Evolutionary conservation across 257 asterid genomes (phyloP), one percentile per base, ranked within the genome.

Genomic region (Nicotiana sylvestris): DNA sequence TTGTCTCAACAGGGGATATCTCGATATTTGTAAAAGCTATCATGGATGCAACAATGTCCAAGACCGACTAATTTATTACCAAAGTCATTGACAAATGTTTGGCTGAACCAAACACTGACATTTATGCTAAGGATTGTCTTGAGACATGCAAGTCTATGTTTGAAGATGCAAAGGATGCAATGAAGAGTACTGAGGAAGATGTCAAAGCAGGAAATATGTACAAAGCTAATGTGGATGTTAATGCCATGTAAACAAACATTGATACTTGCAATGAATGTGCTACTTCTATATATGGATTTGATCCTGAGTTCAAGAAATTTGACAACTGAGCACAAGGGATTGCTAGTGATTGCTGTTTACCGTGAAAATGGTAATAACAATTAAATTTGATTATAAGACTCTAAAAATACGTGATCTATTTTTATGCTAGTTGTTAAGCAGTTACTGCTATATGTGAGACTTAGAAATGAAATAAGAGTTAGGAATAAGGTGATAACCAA

Each of bases 251-350:
- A 68, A 83, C 82, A n/a, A 35, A 86, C 49, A 62, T 86, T 33
- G 89, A 85, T 29, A 83, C 88, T 17, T 86, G 91, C 83, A 64
- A 80, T 51, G 91, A 88, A 4, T 88, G 91, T 81, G 57, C 80
- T 61, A 18, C 16, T 6, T 65, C 56, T 13, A 53, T 70, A 27
- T 60, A 37, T 60, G 81, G 80, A 3, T 33, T 33, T 33, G 37
- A 21, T 21, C 21, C 21, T 21, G 21, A 21, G 21, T 21, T 21
- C 21, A 21, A 21, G 21, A 21, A 21, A 21, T 21, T 21, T 21
- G 21, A 21, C 21, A 21, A 21, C 21, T 21, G 21, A 21, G 21
- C 21, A 21, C 21, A 21, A 21, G 21, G 21, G 21, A 21, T 21
- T 21, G 21, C 21, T 21, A 21, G 21, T 21, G 21, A 21, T 21